A percentile compares a stretch with the other conserved stretches of the same genome.
Conservation (phyloP, 2,329 filamentous ascomycete species). For the Blastomyces percursus region DNA sequence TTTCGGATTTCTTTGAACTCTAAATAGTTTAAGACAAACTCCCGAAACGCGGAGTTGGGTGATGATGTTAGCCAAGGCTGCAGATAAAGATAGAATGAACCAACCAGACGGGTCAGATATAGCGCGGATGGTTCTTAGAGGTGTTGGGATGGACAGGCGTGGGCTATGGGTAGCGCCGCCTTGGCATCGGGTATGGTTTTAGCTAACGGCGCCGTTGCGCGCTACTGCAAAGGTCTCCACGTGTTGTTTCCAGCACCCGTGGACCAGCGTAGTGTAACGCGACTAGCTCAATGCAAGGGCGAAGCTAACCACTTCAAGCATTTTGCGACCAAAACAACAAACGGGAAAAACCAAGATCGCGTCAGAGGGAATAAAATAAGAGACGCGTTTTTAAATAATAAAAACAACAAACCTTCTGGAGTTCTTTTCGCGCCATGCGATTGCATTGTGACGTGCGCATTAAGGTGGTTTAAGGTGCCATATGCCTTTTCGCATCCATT, state of each 20-base stretch:
- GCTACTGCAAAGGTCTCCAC: slow-evolving; percentile 40
- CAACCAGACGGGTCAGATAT: slow-evolving; percentile 10
- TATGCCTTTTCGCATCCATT: slow-evolving; percentile 98
- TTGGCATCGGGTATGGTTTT: slow-evolving; percentile 26
- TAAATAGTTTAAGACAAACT: slow-evolving; percentile 29
- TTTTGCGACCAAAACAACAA: slow-evolving; percentile 24
- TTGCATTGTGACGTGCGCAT: slow-evolving; percentile 98
- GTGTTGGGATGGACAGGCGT: slow-evolving; percentile 2
- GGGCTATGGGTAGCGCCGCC: slow-evolving; percentile 5
- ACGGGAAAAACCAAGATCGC: slow-evolving; percentile 3
- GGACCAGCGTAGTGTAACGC: slow-evolving; percentile 37
- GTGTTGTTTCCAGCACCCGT: slow-evolving; percentile 24
- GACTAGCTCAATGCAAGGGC: slow-evolving; percentile 30
- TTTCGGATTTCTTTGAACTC: slow-evolving; percentile 99
- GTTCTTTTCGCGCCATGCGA: slow-evolving; percentile 90
- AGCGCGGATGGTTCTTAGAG: not conserved
- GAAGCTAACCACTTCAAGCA: slow-evolving; percentile 31
- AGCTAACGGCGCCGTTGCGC: slow-evolving; percentile 38
- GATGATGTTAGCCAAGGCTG: slow-evolving; percentile 6
- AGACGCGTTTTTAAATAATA: slow-evolving; percentile 1
- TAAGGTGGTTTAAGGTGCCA: slow-evolving; percentile 91
- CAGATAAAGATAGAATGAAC: slow-evolving; percentile 11
- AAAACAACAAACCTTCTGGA: slow-evolving; percentile 71
- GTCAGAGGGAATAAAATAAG: slow-evolving; percentile 7
- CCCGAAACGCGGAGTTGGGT: slow-evolving; percentile 2